Evolutionary conservation across 495 filamentous ascomycete genomes (phyloP), one percentile per base, ranked within the genome.

Genomic region (Zalerion maritima): DNA sequence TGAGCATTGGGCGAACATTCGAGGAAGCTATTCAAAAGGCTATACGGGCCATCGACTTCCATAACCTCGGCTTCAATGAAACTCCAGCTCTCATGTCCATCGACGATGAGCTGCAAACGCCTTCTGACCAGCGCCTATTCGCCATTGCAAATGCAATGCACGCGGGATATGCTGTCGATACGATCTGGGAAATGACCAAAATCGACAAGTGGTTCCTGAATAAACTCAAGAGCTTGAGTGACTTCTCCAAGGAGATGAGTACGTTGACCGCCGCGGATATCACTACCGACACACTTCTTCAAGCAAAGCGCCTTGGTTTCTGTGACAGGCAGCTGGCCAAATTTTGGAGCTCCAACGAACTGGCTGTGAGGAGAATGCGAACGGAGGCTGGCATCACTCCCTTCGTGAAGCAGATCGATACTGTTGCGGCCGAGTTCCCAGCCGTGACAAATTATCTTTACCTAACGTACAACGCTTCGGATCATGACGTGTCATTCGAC

Each of bases 21-120:
- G 89, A 97, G 54, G 89, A 97, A 57, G 89, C 89, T 9, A 94
- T 97, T 20, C 89, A 97, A 48, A 97, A 97, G 51, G 89, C 89
- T 14, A 97, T 97, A 43, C 73, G 89, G 18, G 75, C 83, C 14
- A 82, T 96, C 32, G 89, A 97, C 52, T 86, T 78, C 62, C 73
- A 86, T 59, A 97, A 97, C 44, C 67, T 93, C 9, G 89, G 89
- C 4, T 97, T 94, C 65, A 89, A 81, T 43, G 81, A 86, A 46
- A 94, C 87, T 2, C 55, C 54, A 29, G 89, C 89, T 0, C 69
- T 94, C 15, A 94, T 97, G 81, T 85, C 80, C 0, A 92, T 97
- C 36, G 82, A 94, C 40, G 74, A 78, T 36, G 89, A 97, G 62
- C 67, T 97, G 8, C 89, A 97, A 55, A 94, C 86, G 11, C 89